These are phyloP conservation scores for Fomes fomentarius DNA, from an alignment of 1,284 basidiomycete species.

Conservation along the genomic window DNA sequence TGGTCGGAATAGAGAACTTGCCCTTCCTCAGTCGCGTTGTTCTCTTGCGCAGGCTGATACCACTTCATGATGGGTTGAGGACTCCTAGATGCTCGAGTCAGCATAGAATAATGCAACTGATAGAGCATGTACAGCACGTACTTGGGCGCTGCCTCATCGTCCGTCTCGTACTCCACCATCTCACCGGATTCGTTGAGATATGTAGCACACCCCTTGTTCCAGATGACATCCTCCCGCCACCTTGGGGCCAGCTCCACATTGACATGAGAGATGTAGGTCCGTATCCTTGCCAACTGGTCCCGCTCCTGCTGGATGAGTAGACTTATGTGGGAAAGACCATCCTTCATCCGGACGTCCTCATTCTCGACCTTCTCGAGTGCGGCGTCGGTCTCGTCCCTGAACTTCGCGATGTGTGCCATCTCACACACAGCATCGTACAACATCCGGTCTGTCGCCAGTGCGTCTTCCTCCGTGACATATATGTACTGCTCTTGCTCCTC, in stretches of 20 bases:
- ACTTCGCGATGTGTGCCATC: constrained; percentile 1
- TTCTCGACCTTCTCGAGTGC: neutral
- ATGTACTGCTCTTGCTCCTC: neutral
- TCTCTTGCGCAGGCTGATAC: neutral
- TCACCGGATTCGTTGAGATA: neutral
- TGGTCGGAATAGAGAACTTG: neutral
- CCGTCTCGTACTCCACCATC: constrained; percentile 1
- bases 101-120: neutral
- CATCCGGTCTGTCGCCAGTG: neutral
- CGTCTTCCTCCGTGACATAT: neutral
- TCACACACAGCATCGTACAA: neutral
- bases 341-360: neutral
- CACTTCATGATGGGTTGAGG: neutral
- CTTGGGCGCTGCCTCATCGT: neutral
- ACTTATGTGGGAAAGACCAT: neutral
- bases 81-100: neutral
- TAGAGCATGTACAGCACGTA: neutral
- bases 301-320: constrained; percentile 3
- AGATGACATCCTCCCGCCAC: constrained; percentile 4
- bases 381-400: neutral
- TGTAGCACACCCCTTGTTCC: constrained; percentile 1
- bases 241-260: neutral
- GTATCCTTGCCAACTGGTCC: neutral
- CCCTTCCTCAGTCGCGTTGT: neutral
- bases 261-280: neutral